A percentile compares a stretch with the other conserved stretches of the same genome.
phyloP scores from a whole-genome alignment of 1,284 basidiomycete genomes.

The Fomitopsis schrenkii region DNA sequence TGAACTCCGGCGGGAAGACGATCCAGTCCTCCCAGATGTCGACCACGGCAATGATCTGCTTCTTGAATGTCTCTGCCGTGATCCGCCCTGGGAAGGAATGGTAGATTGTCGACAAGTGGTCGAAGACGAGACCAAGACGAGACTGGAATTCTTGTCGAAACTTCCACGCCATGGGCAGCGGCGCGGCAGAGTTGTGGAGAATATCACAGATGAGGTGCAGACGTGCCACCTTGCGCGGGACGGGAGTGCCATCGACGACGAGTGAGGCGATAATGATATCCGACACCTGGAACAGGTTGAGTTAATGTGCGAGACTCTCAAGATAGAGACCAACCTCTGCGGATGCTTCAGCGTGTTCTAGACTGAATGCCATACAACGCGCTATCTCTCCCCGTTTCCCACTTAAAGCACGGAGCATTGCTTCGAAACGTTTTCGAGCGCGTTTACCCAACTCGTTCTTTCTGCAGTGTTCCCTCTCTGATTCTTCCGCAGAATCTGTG shows the following conservation, averaged over 20 bases:
- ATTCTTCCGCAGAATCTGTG: constrained; percentile 93
- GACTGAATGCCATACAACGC: constrained; percentile 91
- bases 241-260: constrained; percentile 82
- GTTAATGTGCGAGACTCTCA: background rate
- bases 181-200: constrained; percentile 90
- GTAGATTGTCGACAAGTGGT: constrained; percentile 90
- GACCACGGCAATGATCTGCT: constrained; percentile 80
- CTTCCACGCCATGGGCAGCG: constrained; percentile 89
- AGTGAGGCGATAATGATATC: constrained; percentile 86
- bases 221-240: constrained; percentile 93
- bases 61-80: constrained; percentile 91
- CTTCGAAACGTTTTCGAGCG: constrained; percentile 80
- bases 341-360: constrained; percentile 93
- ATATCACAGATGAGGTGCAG: constrained; percentile 97
- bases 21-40: constrained; percentile 98
- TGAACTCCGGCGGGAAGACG: constrained; percentile 84
- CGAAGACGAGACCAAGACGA: constrained; percentile 84
- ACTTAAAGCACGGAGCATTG: constrained; percentile 83
- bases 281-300: constrained; percentile 52
- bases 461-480: constrained; percentile 75
- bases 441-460: constrained; percentile 75
- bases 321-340: constrained; percentile 59
- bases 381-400: constrained; percentile 90
- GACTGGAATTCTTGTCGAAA: constrained; percentile 90
- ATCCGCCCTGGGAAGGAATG: constrained; percentile 90